Evolutionary conservation across 192 early-diverging fungal species (phyloP), one percentile per base, ranked within the genome.

Genomic region (Obelidium mucronatum): DNA sequence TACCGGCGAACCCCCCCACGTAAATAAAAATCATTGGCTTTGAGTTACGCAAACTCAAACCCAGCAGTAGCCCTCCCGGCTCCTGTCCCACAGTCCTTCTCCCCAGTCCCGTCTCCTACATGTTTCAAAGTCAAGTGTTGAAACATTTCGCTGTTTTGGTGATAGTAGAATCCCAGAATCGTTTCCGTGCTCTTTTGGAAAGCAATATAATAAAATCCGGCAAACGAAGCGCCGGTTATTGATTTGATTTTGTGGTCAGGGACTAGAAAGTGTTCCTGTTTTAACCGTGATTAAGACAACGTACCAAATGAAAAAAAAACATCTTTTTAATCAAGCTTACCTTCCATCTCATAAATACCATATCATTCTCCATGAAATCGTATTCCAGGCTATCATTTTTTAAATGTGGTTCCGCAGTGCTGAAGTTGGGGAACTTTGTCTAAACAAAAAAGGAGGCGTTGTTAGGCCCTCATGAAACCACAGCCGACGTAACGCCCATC

Each of bases 301-400:
- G 30, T 11, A 33, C 44, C 35, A 83, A 26, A 13, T 33, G 59
- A 36, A 58, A 66, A 26, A 1, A 44, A 19, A 59, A 64, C 28
- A 4, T 39, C 36, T n/a, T 22, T 37, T 37, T 2, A 28, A 3
- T 15, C 1, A 3, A 24, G 24, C 67, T 24, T 69, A 87, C 85
- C 78, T 96, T 96, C 95, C 95, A 96, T 51, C 95, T 87, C 95
- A 96, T 96, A 81, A 93, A 96, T 8, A 96, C 83, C 42, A 86
- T 83, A 84, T 94, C 90, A 1, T 82, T 79, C 24, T 78, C 44
- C 81, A 88, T 76, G 84, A 87, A 76, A 87, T 89, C 86, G 73
- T 84, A 86, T 34, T 82, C 74, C 65, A 70, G 89, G 71, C 55
- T 80, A 61, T 84, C 90, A 73, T 40, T 30, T 58, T 86, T 83